Evolutionary conservation across 441 rosid genomes (phyloP).

Genomic region (Pelargonium cotyledonis): DNA sequence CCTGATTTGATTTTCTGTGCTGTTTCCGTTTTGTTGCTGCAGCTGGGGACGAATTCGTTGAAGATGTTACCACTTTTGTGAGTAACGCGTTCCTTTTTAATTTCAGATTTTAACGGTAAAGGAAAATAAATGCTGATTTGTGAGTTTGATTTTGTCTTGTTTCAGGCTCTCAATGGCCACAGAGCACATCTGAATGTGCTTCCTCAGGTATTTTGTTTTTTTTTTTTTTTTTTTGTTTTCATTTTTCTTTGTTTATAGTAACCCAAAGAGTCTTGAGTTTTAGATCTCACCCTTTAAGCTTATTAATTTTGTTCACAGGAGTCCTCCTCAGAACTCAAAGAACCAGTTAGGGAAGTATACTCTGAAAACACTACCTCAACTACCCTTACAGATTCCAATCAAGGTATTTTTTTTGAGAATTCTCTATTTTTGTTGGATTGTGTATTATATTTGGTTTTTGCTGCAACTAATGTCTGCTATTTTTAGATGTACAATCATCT

Average conservation of each 20-base stretch:
- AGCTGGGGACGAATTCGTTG: slow-evolving; percentile 55
- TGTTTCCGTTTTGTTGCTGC: slow-evolving; percentile 21
- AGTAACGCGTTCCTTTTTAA: slow-evolving; percentile 16
- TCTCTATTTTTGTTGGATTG: too few relatives aligned
- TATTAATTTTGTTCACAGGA: slow-evolving; percentile 41
- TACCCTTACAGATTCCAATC: slow-evolving; percentile 10
- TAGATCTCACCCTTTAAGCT: too few relatives aligned
- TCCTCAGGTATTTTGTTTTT: slow-evolving; percentile 36
- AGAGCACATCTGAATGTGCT: slow-evolving; percentile 46
- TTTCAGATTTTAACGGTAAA: slow-evolving; percentile 1
- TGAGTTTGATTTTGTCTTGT: slow-evolving; percentile 7
- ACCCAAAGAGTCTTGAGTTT: too few relatives aligned
- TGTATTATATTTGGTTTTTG: too few relatives aligned
- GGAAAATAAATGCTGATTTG: too few relatives aligned
- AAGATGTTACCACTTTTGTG: slow-evolving; percentile 57
- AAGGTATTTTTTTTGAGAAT: too few relatives aligned
- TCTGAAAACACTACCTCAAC: slow-evolving; percentile 25
- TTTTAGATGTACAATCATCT: too few relatives aligned
- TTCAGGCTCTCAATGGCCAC: slow-evolving; percentile 50
- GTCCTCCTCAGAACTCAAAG: slow-evolving; percentile 37
- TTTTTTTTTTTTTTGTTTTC: neutral
- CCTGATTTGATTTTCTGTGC: neutral
- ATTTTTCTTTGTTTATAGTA: neutral
- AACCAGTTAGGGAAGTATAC: slow-evolving; percentile 48
- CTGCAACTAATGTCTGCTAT: too few relatives aligned